Conservation (phyloP, 495 filamentous ascomycete genomes). For the Penicillium tannophilum region DNA sequence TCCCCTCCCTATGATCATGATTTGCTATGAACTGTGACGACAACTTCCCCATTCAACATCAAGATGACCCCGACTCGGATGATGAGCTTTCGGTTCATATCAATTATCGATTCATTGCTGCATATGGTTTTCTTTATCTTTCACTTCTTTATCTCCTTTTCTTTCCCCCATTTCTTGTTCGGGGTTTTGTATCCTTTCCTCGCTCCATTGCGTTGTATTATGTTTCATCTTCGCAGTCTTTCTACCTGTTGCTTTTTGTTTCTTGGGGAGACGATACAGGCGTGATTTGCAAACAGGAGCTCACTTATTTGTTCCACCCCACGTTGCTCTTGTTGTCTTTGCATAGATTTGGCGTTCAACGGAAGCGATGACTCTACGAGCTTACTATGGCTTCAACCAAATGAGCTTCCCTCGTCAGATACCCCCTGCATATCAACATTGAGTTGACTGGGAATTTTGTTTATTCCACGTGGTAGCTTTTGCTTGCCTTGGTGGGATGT, state of each 20-base stretch:
- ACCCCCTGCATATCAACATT: neutral
- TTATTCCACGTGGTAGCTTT: neutral
- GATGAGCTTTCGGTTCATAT: neutral
- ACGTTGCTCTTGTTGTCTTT: conserved; percentile 9
- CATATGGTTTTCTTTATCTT: neutral
- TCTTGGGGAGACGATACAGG: conserved; percentile 4
- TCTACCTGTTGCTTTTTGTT: conserved; percentile 3
- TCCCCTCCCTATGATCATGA: conserved; percentile 13
- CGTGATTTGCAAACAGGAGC: conserved; percentile 19
- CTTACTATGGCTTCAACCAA: conserved; percentile 9
- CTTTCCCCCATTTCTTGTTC: neutral
- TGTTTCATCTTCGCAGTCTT: neutral
- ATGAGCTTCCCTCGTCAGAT: conserved; percentile 12
- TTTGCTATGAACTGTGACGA: conserved; percentile 27
- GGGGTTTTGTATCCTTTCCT: neutral
- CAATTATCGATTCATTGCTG: conserved; percentile 1
- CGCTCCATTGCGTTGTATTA: neutral
- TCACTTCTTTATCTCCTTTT: neutral
- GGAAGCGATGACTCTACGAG: conserved; percentile 11
- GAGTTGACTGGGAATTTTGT: neutral
- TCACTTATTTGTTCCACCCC: conserved; percentile 13
- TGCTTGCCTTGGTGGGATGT: neutral
- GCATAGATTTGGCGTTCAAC: conserved; percentile 20
- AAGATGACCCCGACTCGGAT: neutral
- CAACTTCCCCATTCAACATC: conserved; percentile 8